A percentile compares a stretch with the other conserved stretches of the same genome.
These are phyloP conservation scores for Penicillium sclerotiorum DNA, from an alignment of 2,329 filamentous ascomycete species.

Conservation along the genomic window DNA sequence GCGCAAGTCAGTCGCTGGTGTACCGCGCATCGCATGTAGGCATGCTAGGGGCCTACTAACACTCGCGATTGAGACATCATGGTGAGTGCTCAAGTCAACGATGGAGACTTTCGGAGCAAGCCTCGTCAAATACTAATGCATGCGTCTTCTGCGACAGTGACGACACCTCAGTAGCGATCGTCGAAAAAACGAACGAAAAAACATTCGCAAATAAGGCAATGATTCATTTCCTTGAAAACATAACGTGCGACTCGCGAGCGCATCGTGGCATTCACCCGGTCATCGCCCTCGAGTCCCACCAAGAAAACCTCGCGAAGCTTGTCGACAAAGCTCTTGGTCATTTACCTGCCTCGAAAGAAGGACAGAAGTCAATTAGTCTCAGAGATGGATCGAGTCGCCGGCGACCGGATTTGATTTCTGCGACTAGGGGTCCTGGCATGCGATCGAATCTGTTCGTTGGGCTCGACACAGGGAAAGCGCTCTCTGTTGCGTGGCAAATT, in stretches of 20 bases:
- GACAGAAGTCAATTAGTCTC: slow-evolving; percentile 16
- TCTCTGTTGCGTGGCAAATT: slow-evolving; percentile 79
- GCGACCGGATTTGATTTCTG: slow-evolving; percentile 81
- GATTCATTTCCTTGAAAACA: slow-evolving; percentile 76
- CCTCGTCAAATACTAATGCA: slow-evolving; percentile 4
- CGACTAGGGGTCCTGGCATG: slow-evolving; percentile 91
- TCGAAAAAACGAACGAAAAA: slow-evolving; percentile 57
- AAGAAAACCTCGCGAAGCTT: slow-evolving; percentile 67
- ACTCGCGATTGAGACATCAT: slow-evolving; percentile 52
- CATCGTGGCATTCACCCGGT: slow-evolving; percentile 81
- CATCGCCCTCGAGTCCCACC: slow-evolving; percentile 74
- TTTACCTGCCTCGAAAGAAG: slow-evolving; percentile 50
- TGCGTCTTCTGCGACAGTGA: slow-evolving; percentile 57
- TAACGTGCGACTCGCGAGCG: slow-evolving; percentile 75
- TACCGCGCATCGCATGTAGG: slow-evolving; percentile 7
- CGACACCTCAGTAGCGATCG: slow-evolving; percentile 85
- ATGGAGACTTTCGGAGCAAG: not conserved
- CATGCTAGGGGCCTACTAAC: slow-evolving; percentile 41
- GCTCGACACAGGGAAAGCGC: slow-evolving; percentile 80
- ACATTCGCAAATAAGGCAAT: slow-evolving; percentile 44
- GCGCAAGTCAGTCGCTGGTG: slow-evolving; percentile 20
- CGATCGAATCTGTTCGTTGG: slow-evolving; percentile 74
- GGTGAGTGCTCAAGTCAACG: slow-evolving; percentile 31
- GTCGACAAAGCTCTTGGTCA: slow-evolving; percentile 63
- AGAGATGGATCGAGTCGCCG: slow-evolving; percentile 36